phyloP scores from a whole-genome alignment of 352 stramenopile species.

The Globisporangium paroecandrum region DNA sequence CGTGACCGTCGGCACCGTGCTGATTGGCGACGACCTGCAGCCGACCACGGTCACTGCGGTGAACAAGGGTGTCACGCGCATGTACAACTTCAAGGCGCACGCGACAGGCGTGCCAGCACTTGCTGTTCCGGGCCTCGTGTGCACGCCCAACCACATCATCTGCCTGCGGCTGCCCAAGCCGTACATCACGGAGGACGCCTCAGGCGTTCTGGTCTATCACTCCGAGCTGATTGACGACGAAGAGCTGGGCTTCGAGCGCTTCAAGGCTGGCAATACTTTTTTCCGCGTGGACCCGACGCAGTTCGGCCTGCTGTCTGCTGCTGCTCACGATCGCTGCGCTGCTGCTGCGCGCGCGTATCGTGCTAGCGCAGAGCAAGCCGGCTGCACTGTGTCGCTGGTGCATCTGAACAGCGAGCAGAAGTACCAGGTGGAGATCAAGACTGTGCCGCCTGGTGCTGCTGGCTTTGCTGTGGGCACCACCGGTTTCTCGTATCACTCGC shows the following conservation, averaged over 20 bases:
- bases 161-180: constrained; percentile 14
- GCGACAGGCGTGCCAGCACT: constrained; percentile 8
- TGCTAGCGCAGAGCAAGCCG: not conserved
- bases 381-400: not conserved
- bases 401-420: not conserved
- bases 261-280: constrained; percentile 8
- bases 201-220: constrained; percentile 10
- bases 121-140: constrained; percentile 2
- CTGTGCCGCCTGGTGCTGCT: not conserved
- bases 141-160: constrained; percentile 14
- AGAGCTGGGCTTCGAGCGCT: constrained; percentile 11
- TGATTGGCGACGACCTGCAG: constrained; percentile 12
- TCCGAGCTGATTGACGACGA: constrained; percentile 7
- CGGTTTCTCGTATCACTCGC: constrained; percentile 1
- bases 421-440: not conserved
- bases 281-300: constrained; percentile 7
- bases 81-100: constrained; percentile 12
- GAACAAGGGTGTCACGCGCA: constrained; percentile 16
- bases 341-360: not conserved
- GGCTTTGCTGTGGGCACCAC: not conserved
- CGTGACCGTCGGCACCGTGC: constrained; percentile 13
- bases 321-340: constrained; percentile 4
- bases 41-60: constrained; percentile 15
- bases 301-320: not conserved
- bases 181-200: constrained; percentile 7